A percentile compares a stretch with the other conserved stretches of the same genome.
Conservation (phyloP, 2,329 filamentous ascomycete species). For the Fusarium sp. region DNA sequence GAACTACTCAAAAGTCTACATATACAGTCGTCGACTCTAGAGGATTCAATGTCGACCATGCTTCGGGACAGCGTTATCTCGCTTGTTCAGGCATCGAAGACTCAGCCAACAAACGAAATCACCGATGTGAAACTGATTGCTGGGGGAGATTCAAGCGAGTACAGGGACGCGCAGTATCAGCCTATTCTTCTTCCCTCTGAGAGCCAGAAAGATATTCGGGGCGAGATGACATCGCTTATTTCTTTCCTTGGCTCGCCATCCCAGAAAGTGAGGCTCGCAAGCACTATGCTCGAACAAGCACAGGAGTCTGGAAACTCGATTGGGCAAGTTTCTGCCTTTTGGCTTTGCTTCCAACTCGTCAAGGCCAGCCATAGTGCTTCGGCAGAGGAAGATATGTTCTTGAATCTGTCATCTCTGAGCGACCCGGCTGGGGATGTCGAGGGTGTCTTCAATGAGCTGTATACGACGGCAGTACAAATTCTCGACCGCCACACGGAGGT, state of each 20-base stretch:
- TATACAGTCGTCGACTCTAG: constrained; percentile 70
- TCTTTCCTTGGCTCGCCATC: constrained; percentile 63
- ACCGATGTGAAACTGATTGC: constrained; percentile 44
- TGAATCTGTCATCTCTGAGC: constrained; percentile 60
- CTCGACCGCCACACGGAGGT: constrained; percentile 63
- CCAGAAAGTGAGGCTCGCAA: constrained; percentile 66
- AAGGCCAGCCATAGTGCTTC: constrained; percentile 62
- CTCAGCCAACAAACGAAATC: constrained; percentile 15
- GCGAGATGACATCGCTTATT: constrained; percentile 65
- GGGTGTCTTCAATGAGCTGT: constrained; percentile 67
- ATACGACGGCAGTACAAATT: constrained; percentile 70
- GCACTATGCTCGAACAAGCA: constrained; percentile 69
- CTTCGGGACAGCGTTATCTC: constrained; percentile 76
- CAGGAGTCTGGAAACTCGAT: constrained; percentile 62
- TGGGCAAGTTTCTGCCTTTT: constrained; percentile 74
- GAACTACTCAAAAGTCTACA: constrained; percentile 69
- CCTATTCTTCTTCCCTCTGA: constrained; percentile 69
- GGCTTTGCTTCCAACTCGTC: constrained; percentile 78
- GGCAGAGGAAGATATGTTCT: constrained; percentile 69
- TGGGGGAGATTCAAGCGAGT: constrained; percentile 16
- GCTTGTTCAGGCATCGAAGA: constrained; percentile 43
- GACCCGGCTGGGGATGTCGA: constrained; percentile 54
- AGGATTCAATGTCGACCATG: constrained; percentile 70
- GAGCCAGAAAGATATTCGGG: constrained; percentile 69
- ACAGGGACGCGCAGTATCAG: constrained; percentile 55